These are phyloP conservation scores for Sutorius australiensis DNA, from an alignment of 768 basidiomycete species.

Conservation along the genomic window DNA sequence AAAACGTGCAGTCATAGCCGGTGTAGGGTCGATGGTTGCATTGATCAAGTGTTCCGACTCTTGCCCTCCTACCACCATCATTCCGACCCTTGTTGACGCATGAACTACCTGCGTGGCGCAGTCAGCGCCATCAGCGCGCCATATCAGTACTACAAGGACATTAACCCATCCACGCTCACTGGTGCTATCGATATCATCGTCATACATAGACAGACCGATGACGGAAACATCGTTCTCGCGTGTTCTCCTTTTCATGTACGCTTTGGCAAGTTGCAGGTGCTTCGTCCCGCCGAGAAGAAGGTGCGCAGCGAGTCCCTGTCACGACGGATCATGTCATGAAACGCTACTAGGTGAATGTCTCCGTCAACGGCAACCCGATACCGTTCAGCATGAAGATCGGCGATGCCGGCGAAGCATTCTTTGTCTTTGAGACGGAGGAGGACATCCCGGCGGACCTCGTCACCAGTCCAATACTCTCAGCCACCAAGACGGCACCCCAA, in stretches of 20 bases:
- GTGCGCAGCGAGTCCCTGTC: conserved; percentile 35
- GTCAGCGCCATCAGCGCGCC: conserved; percentile 82
- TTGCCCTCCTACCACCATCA: background rate
- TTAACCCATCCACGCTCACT: conserved; percentile 95
- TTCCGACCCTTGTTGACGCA: conserved; percentile 25
- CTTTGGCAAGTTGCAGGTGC: conserved; percentile 95
- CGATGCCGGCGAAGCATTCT: conserved; percentile 98
- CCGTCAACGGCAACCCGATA: conserved; percentile 79
- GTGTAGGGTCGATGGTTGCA: conserved; percentile 1
- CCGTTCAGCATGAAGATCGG: conserved; percentile 99
- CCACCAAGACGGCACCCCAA: conserved; percentile 39
- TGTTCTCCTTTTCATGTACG: conserved; percentile 97
- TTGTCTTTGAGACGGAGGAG: conserved; percentile 94
- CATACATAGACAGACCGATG: conserved; percentile 66
- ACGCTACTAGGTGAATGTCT: conserved; percentile 71
- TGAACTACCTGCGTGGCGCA: conserved; percentile 89
- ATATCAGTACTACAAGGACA: conserved; percentile 88
- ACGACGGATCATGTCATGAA: background rate
- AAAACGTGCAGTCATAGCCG: conserved; percentile 16
- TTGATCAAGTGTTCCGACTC: background rate
- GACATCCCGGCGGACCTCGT: conserved; percentile 92
- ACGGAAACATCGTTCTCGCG: conserved; percentile 64
- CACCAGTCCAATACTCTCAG: conserved; percentile 84
- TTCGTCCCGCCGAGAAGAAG: conserved; percentile 92
- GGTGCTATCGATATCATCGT: conserved; percentile 99